A percentile compares a stretch with the other conserved stretches of the same genome.
phyloP scores from a whole-genome alignment of 2,329 filamentous ascomycete species.

The Sporothrix schenckii region DNA sequence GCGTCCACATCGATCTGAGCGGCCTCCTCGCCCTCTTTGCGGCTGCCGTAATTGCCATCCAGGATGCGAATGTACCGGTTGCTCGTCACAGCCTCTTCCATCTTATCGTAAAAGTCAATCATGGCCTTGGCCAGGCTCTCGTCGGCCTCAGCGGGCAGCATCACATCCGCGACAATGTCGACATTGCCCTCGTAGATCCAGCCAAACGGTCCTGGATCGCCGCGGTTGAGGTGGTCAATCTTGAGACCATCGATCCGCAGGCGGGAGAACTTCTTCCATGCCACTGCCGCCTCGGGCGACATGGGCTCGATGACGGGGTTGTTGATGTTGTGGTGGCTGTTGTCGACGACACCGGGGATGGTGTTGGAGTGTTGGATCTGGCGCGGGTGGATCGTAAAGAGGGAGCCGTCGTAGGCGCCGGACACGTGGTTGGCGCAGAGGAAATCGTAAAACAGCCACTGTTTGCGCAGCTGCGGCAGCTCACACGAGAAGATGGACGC shows the following conservation, averaged over 20 bases:
- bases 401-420: slow-evolving; percentile 89
- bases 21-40: background rate
- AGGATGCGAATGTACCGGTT: slow-evolving; percentile 67
- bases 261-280: slow-evolving; percentile 95
- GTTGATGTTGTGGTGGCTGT: slow-evolving; percentile 62
- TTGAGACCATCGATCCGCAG: slow-evolving; percentile 90
- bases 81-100: slow-evolving; percentile 87
- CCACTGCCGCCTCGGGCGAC: slow-evolving; percentile 40
- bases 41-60: slow-evolving; percentile 46
- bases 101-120: slow-evolving; percentile 93
- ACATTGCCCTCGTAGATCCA: slow-evolving; percentile 99
- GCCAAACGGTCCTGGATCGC: slow-evolving; percentile 89
- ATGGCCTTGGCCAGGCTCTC: slow-evolving; percentile 92
- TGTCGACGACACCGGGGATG: slow-evolving; percentile 53
- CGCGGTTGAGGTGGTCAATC: slow-evolving; percentile 93
- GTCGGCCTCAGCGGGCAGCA: slow-evolving; percentile 86
- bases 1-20: slow-evolving; percentile 12
- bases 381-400: slow-evolving; percentile 95
- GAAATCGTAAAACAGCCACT: slow-evolving; percentile 98
- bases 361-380: slow-evolving; percentile 75
- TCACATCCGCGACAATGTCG: slow-evolving; percentile 93
- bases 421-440: slow-evolving; percentile 94
- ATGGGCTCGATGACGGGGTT: slow-evolving; percentile 32
- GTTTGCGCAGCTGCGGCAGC: slow-evolving; percentile 86
- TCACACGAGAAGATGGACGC: slow-evolving; percentile 97